Evolutionary conservation across 2,329 filamentous ascomycete species (phyloP), one percentile per base, ranked within the genome.

Genomic region (Fusarium chuoi): DNA sequence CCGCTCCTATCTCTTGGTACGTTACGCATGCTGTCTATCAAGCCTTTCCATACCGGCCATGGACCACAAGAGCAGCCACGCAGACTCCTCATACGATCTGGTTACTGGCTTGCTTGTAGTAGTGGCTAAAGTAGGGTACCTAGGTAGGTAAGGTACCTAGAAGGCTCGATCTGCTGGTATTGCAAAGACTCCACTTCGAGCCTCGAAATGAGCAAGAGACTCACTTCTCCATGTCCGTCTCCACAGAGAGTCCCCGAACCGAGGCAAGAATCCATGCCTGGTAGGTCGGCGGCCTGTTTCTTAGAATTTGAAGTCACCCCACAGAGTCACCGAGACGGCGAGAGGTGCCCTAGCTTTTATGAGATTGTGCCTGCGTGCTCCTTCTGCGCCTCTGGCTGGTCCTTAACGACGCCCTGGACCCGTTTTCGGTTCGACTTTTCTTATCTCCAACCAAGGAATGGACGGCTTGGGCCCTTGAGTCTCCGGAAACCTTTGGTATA

Each of bases 241-340:
- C 67, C 62, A 70, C 44, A 62, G 26, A 62, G 26, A 54, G 71
- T 58, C 51, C 39, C 38, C 46, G 51, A 74, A 44, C 71, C 71
- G 71, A 74, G 71, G 71, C 57, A 71, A 49, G 51, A 61, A 51
- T 45, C 20, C 57, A 55, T 44, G 30, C 46, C 51, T 73, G 46
- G 15, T 51, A 39, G 51, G 56, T 33, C 58, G 48, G 44, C 41
- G 51, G 51, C 51, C 24, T 54, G 51, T 33, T 48, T 49, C 64
- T 61, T 71, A 39, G 62, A 61, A 66, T 73, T 64, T 64, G 41
- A 44, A 28, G 44, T 24, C 36, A 62, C 70, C 71, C 52, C 66
- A 71, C 57, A 71, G 59, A 68, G 48, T 48, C 54, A 58, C 59
- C 69, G 52, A 69, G 70, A 55, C 58, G 54, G 51, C 70, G 52